Percentiles rank a stretch among this genome's conserved stretches.
Evolutionary conservation across 1,284 basidiomycete species (phyloP).

Genomic region (Cutaneotrichosporon mucoides): DNA sequence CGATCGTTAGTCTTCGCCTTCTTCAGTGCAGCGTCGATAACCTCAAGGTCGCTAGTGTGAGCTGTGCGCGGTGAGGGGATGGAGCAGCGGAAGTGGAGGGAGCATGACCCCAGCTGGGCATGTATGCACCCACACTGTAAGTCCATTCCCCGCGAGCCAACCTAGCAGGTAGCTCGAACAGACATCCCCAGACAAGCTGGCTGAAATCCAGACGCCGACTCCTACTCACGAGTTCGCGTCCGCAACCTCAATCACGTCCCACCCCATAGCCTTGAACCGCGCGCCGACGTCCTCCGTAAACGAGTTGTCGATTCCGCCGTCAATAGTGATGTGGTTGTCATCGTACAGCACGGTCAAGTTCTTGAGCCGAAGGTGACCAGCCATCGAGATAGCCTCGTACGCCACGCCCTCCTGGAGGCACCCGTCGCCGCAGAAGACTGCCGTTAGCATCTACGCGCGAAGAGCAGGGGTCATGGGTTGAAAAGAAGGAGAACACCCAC

Average conservation of each 20-base stretch:
- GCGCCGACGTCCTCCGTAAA: constrained; percentile 92
- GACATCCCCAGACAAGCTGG: too few relatives aligned
- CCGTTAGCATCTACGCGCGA: too few relatives aligned
- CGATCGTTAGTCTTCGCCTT: constrained; percentile 75
- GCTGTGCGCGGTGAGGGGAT: too few relatives aligned
- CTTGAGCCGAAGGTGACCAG: constrained; percentile 84
- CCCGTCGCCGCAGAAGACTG: constrained; percentile 80
- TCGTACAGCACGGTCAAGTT: constrained; percentile 91
- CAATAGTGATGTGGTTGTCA: constrained; percentile 92
- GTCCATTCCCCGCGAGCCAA: too few relatives aligned
- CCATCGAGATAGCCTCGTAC: constrained; percentile 82
- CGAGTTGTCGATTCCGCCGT: constrained; percentile 83
- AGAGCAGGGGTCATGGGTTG: too few relatives aligned
- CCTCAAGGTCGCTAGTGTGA: constrained; percentile 87
- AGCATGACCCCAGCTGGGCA: too few relatives aligned
- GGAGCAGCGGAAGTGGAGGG: background rate
- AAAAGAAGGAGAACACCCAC: constrained; percentile 27
- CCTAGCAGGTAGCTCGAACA: too few relatives aligned
- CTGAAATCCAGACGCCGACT: too few relatives aligned
- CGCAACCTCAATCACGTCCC: background rate
- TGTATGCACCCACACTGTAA: too few relatives aligned
- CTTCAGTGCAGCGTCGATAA: constrained; percentile 75
- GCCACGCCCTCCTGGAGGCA: constrained; percentile 95
- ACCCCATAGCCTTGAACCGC: constrained; percentile 57
- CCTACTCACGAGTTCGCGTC: background rate